Evolutionary conservation across 1,284 basidiomycete species (phyloP), one percentile per base, ranked within the genome.

Genomic region (Sanguinoderma infundibulare): DNA sequence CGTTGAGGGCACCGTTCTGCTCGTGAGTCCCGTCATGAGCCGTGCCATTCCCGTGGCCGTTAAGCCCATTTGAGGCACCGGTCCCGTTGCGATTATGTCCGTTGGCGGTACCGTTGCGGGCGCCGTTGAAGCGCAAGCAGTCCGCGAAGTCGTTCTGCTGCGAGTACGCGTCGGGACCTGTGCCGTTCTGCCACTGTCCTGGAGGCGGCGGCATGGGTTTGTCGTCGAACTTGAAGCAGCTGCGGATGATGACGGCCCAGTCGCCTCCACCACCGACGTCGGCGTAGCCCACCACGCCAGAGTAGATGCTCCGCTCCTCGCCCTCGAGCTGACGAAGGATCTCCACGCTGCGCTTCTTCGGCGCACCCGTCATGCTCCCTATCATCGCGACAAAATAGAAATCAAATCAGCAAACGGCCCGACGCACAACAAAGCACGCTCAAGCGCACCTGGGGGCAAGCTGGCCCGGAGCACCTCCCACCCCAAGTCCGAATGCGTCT

Each of bases 311-410:
- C 35, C 96, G 83, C 52, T 87, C 81, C 50, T 81, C 73, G 52
- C 82, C 82, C 74, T 98, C 97, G 5, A 98, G 83, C 1, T 80
- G 81, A 68, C 95, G 92, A 1, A 99, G 82, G 34, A 98, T 90
- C 75, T 97, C 92, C 0, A 98, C 91, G 54, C 92, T 95, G 20
- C 96, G 89, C 66, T 96, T 90, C 78, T 98, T 98, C 0, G 96
- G 97, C 0, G 97, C 97, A 20, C 97, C 96, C 0, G 97, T 98
- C 96, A 99, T 99, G 66, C 94, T 96, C 1, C 95, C 95, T 90
- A 42, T n/a, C 70, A 60, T 53, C 1, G 8, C 59, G 55, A 52
- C n/a, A 30, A 14, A 24, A 17, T 35, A 7, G 38, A 14, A 7
- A 30, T 40, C 9, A 46, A 28, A 28, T 4, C 8, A 30, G n/a